Evolutionary conservation across 345 rosid species (phyloP).

Genomic region (Eucalyptus viminalis): DNA sequence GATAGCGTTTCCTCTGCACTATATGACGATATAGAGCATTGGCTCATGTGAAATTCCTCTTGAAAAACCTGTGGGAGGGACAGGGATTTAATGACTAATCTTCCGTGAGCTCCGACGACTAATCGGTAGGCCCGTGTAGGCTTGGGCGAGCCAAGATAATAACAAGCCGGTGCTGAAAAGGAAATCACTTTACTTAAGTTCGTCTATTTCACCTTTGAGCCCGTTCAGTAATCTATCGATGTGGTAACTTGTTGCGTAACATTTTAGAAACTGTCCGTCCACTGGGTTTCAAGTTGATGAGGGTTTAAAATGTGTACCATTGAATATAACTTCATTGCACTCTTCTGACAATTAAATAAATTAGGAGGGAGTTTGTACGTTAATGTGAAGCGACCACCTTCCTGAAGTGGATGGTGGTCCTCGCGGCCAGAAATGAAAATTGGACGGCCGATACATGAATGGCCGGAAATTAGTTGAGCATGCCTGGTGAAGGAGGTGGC

Average conservation of each 20-base stretch:
- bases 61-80: not conserved
- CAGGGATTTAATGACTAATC: not conserved
- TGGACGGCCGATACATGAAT: not conserved
- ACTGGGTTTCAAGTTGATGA: not conserved
- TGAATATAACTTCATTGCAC: not conserved
- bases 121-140: not conserved
- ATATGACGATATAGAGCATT: not conserved
- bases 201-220: not conserved
- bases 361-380: not conserved
- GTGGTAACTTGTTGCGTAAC: rapidly evolving
- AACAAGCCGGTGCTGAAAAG: not conserved
- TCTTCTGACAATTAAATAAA: not conserved
- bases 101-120: not conserved
- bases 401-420: not conserved
- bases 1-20: not conserved
- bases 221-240: not conserved
- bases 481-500: not conserved
- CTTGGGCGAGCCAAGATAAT: not conserved
- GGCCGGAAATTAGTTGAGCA: not conserved
- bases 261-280: not conserved
- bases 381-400: not conserved
- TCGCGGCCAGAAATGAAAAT: not conserved
- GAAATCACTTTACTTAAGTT: not conserved
- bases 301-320: not conserved
- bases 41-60: not conserved